Percentiles rank a stretch among this genome's conserved stretches.
phyloP scores from a whole-genome alignment of 202 grass and related monocot genomes.

The Saccharum hybrid region DNA sequence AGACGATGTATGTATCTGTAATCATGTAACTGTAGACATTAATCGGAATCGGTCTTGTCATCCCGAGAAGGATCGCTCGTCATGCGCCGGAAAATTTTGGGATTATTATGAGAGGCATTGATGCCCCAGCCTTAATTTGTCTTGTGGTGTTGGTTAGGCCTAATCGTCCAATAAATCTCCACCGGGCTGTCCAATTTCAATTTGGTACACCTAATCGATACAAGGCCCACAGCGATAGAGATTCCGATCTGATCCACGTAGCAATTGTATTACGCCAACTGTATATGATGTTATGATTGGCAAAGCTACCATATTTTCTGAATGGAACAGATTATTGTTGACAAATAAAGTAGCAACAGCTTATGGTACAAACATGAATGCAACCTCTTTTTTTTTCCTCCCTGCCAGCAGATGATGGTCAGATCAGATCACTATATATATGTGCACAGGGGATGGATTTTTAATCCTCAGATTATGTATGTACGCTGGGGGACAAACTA shows the following conservation, averaged over 20 bases:
- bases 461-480: constrained; percentile 17
- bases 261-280: constrained; percentile 16
- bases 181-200: constrained; percentile 33
- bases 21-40: constrained; percentile 4
- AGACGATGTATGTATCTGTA: not conserved
- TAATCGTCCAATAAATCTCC: constrained; percentile 44
- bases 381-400: not conserved
- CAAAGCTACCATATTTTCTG: not conserved
- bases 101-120: constrained; percentile 1
- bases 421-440: not conserved
- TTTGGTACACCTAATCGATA: constrained; percentile 49
- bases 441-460: constrained; percentile 30
- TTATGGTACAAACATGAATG: constrained; percentile 1
- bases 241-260: constrained; percentile 37
- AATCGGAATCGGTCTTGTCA: not conserved
- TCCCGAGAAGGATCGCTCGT: not conserved
- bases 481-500: constrained; percentile 27
- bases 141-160: constrained; percentile 49
- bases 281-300: not conserved
- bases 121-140: constrained; percentile 33
- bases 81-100: constrained; percentile 32
- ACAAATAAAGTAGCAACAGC: not conserved
- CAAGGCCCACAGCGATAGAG: constrained; percentile 48
- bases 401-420: not conserved
- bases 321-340: not conserved